A percentile compares a stretch with the other conserved stretches of the same genome.
phyloP scores from a whole-genome alignment of 768 basidiomycete species.

The Lentinula boryana region DNA sequence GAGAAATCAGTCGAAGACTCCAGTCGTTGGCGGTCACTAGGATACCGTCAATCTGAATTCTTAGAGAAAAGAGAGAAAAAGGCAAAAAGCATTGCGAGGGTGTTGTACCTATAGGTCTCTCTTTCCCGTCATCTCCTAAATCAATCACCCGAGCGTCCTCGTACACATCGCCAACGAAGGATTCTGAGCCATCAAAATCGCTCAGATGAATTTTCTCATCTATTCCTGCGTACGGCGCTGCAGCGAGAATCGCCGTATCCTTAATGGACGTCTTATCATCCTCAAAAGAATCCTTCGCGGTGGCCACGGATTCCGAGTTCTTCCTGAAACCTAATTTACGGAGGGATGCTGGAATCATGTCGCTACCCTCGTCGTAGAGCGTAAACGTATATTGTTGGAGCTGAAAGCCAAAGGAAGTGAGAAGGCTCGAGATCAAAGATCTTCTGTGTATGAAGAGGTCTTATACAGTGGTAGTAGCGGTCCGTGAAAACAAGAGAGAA shows the following conservation, averaged over 20 bases:
- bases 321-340: not conserved
- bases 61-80: not conserved
- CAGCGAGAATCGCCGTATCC: not conserved
- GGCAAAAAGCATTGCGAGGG: not conserved
- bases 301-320: not conserved
- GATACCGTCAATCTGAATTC: not conserved
- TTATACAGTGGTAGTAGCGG: not conserved
- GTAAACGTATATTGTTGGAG: not conserved
- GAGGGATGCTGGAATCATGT: not conserved
- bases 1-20: slow-evolving; percentile 17
- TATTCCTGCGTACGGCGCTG: not conserved
- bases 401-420: not conserved
- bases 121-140: slow-evolving; percentile 15
- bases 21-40: slow-evolving; percentile 18
- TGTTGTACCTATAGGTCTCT: slow-evolving; percentile 15
- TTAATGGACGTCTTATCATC: slow-evolving; percentile 9
- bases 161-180: slow-evolving; percentile 16
- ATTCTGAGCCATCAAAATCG: not conserved
- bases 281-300: not conserved
- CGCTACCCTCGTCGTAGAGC: not conserved
- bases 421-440: not conserved
- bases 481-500: not conserved
- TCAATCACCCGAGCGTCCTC: slow-evolving; percentile 17
- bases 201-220: not conserved
- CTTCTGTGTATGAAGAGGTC: too few relatives aligned